Evolutionary conservation across 345 rosid species (phyloP).

Genomic region (Psidium guajava): DNA sequence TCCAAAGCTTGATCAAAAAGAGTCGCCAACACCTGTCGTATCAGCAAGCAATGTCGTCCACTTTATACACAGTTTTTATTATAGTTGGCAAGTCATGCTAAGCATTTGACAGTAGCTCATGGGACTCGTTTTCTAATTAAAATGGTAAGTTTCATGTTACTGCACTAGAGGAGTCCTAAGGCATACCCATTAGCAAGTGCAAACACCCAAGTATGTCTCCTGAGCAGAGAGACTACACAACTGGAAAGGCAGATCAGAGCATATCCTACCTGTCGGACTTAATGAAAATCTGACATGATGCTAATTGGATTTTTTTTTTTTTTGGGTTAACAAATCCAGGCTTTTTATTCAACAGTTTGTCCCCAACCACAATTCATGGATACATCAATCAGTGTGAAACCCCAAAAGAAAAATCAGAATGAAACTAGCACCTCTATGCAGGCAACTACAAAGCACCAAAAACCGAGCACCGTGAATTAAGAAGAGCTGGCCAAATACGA

Average conservation of each 20-base stretch:
- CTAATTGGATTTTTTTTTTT: neutral
- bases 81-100: neutral
- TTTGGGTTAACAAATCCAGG: neutral
- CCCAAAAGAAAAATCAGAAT: neutral
- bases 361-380: neutral
- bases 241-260: neutral
- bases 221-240: neutral
- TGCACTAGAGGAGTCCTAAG: neutral
- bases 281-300: neutral
- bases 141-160: neutral
- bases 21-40: constrained; percentile 73
- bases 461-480: neutral
- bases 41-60: neutral
- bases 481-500: neutral
- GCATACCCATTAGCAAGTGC: neutral
- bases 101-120: neutral
- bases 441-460: neutral
- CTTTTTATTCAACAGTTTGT: neutral
- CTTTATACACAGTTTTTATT: neutral
- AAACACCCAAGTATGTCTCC: neutral
- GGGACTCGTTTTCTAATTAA: neutral
- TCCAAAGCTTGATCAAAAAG: constrained; percentile 71
- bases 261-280: neutral
- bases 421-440: neutral
- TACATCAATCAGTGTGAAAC: neutral